These are phyloP conservation scores for Dianthus caryophyllus DNA, from an alignment of 148 eudicot genomes.

Conservation along the genomic window DNA sequence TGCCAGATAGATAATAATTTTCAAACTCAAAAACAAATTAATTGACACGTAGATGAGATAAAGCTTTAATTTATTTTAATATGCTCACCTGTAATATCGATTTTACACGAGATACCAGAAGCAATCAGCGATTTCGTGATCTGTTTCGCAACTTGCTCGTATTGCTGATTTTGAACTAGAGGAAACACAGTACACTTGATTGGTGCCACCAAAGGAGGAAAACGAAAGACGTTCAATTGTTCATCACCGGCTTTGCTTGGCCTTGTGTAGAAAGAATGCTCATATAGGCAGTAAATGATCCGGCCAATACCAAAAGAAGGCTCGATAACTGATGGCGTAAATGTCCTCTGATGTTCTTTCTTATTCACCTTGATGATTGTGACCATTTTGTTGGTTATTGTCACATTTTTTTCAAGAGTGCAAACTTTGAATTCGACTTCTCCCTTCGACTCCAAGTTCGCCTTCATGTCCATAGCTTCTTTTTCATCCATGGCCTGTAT, in stretches of 20 bases:
- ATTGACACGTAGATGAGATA: neutral
- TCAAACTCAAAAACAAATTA: neutral
- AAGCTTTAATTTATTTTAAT: neutral
- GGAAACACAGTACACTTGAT: conserved; percentile 92
- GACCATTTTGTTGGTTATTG: conserved; percentile 68
- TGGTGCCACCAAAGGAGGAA: conserved; percentile 93
- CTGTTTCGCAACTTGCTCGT: conserved; percentile 65
- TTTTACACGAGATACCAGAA: conserved; percentile 72
- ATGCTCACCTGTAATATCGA: conserved; percentile 75
- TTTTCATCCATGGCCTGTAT: conserved; percentile 83
- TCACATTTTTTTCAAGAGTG: conserved; percentile 70
- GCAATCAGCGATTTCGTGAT: conserved; percentile 64
- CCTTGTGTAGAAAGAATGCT: conserved; percentile 89
- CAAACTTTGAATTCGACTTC: conserved; percentile 73
- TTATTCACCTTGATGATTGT: conserved; percentile 66
- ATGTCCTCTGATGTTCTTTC: conserved; percentile 87
- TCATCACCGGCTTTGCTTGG: conserved; percentile 83
- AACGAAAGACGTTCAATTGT: conserved; percentile 70
- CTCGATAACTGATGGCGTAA: conserved; percentile 90
- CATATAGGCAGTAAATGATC: conserved; percentile 85
- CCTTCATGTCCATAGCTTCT: conserved; percentile 92
- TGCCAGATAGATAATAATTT: neutral
- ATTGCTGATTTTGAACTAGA: conserved; percentile 69
- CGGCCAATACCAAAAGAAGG: conserved; percentile 97
- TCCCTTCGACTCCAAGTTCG: conserved; percentile 65